Base-by-base conservation (phyloP, 140 eudicot genomes). In the Flaveria floridana region DNA sequence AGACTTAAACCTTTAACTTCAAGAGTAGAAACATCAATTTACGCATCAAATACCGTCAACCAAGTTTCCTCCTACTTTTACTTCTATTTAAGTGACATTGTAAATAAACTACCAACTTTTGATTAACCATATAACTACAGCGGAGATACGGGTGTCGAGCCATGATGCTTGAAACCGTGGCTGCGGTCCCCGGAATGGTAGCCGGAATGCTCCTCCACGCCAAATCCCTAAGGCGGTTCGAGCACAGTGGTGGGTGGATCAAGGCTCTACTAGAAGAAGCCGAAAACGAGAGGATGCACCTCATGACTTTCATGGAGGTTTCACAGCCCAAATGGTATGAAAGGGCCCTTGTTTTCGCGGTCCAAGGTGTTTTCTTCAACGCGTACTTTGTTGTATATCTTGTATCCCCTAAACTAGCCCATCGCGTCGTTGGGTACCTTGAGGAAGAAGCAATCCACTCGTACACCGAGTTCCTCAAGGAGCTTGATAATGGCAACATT, bases 241-340 rank as follows among this genome's bases (percentile, higher is more conserved):
- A 93, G 88, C 98, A 81, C 55, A 93, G 98, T 58, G 97, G 97
- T 8, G 98, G 98, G 6, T 93, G 98, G 98, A 93, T 93, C 84
- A 93, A 86, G 68, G 82, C 98, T 10, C 72, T 93, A 2, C 68
- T 93, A 19, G 98, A 93, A 71, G 98, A 93, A 78, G 98, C 97
- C 2, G 98, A 93, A 51, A 93, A 93, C 52, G 98, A 93, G 78
- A 75, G 98, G 55, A 93, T 93, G 98, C 98, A 93, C 74, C 86
- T 93, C 26, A 93, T 93, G 98, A 90, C 98, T 2, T 93, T 93
- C 88, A 93, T 93, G 98, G 98, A 93, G 78, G 98, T 90, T 12
- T 71, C 95, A 6, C 76, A 93, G 64, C 98, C 97, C 0, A 72
- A 83, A 44, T 93, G 98, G 98, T 90, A 93, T 25, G 98, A 93